A percentile compares a stretch with the other conserved stretches of the same genome.
These are phyloP conservation scores for Bacterosira constricta DNA, from an alignment of 108 stramenopile species.

Conservation along the genomic window DNA sequence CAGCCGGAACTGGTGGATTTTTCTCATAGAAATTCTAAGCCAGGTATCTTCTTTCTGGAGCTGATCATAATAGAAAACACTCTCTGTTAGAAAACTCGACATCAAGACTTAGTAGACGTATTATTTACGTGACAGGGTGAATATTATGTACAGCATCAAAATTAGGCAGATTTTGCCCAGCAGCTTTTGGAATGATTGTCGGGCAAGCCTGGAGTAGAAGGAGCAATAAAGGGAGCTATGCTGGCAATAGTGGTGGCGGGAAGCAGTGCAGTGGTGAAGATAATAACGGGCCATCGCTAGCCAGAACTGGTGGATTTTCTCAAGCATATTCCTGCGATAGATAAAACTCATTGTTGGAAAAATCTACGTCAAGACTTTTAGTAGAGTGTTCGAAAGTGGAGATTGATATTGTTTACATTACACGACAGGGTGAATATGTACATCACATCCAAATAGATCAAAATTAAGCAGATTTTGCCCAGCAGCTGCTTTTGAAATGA, in stretches of 20 bases:
- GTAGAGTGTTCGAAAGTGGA: not conserved
- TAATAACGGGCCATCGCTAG: slow-evolving; percentile 38
- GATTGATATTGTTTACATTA: too few species aligned
- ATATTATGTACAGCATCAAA: too few species aligned
- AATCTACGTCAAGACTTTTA: too few species aligned
- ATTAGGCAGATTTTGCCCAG: not conserved
- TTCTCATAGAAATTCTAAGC: slow-evolving; percentile 11
- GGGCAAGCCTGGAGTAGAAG: slow-evolving; percentile 1
- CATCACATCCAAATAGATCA: not conserved
- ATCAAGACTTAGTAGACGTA: too few species aligned
- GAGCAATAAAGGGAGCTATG: slow-evolving; percentile 2
- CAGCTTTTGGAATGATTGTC: not conserved
- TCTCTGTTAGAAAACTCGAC: too few species aligned
- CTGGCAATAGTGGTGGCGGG: slow-evolving; percentile 11
- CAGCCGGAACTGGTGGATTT: slow-evolving; percentile 45
- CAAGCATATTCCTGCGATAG: not conserved
- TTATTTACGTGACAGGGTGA: too few species aligned
- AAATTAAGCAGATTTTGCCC: not conserved
- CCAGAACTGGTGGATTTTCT: slow-evolving; percentile 44
- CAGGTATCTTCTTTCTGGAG: too few species aligned
- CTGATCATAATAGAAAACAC: not conserved
- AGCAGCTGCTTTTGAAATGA: not conserved
- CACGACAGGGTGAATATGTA: too few species aligned
- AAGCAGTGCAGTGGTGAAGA: slow-evolving; percentile 40
- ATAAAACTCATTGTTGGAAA: too few species aligned